These are phyloP conservation scores for Hypoxylon sp. DNA, from an alignment of 2,329 filamentous ascomycete species.

Conservation along the genomic window DNA sequence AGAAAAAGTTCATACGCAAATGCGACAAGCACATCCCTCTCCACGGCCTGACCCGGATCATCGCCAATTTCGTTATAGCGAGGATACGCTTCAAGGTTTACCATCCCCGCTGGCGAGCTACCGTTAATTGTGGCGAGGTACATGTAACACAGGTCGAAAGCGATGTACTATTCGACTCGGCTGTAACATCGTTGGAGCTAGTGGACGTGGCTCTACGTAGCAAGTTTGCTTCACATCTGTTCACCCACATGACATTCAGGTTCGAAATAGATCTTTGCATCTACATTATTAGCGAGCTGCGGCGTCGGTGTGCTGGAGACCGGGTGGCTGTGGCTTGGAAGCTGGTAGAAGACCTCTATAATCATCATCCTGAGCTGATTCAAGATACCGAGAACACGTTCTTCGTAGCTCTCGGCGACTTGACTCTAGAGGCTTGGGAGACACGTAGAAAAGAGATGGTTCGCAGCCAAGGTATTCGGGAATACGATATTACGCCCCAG, in stretches of 20 bases:
- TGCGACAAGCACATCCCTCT: neutral
- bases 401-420: neutral
- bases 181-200: neutral
- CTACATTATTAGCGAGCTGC: slow-evolving; percentile 1
- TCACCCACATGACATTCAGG: neutral
- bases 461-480: neutral
- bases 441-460: neutral
- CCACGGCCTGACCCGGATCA: neutral
- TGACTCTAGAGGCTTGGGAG: neutral
- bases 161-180: neutral
- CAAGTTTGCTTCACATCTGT: neutral
- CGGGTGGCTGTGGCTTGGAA: neutral
- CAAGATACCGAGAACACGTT: neutral
- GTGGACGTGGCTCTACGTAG: neutral
- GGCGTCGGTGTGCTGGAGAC: neutral
- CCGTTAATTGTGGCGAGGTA: neutral
- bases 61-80: neutral
- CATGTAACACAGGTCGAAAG: neutral
- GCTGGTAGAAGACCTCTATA: neutral
- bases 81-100: neutral
- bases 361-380: neutral
- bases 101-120: neutral
- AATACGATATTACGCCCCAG: neutral
- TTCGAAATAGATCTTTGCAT: neutral
- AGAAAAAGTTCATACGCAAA: neutral